Conservation (phyloP, 1,284 basidiomycete genomes). For the Trichosporon coremiiforme region DNA sequence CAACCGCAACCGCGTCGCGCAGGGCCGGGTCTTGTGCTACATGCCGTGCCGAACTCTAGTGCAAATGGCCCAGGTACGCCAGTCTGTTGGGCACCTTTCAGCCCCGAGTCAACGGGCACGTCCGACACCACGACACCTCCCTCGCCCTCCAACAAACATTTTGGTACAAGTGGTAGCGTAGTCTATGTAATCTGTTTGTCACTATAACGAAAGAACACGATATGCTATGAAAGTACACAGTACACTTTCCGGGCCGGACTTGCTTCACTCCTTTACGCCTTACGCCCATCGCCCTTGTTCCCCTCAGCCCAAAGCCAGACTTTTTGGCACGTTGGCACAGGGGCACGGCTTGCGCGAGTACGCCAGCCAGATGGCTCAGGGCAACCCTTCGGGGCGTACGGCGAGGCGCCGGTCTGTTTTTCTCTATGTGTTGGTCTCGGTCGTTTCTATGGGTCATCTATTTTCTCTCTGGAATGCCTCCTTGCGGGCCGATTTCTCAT, state of each 20-base stretch:
- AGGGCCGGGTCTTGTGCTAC: background rate
- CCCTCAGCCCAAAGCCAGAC: background rate
- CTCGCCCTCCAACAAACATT: background rate
- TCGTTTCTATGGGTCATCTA: background rate
- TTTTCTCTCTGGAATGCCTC: background rate
- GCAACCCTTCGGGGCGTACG: too few relatives aligned
- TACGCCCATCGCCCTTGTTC: too few relatives aligned
- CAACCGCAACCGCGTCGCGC: too few relatives aligned
- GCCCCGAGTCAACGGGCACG: too few relatives aligned
- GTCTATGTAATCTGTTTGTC: background rate
- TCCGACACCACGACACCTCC: background rate
- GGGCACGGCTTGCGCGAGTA: too few relatives aligned
- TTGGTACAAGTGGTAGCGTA: conserved; percentile 11
- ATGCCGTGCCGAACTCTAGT: background rate
- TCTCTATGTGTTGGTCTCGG: background rate
- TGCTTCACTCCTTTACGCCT: background rate
- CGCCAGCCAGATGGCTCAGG: background rate
- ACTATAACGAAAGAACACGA: conserved; percentile 4
- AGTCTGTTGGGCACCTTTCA: too few relatives aligned
- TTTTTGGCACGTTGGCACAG: too few relatives aligned
- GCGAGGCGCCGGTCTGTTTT: background rate
- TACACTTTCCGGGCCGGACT: conserved; percentile 10
- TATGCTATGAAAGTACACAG: conserved; percentile 13
- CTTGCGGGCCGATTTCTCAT: too few relatives aligned
- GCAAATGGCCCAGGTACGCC: background rate